Evolutionary conservation across 805 yeast species (phyloP), one percentile per base, ranked within the genome.

Genomic region (Starmerella sp.): DNA sequence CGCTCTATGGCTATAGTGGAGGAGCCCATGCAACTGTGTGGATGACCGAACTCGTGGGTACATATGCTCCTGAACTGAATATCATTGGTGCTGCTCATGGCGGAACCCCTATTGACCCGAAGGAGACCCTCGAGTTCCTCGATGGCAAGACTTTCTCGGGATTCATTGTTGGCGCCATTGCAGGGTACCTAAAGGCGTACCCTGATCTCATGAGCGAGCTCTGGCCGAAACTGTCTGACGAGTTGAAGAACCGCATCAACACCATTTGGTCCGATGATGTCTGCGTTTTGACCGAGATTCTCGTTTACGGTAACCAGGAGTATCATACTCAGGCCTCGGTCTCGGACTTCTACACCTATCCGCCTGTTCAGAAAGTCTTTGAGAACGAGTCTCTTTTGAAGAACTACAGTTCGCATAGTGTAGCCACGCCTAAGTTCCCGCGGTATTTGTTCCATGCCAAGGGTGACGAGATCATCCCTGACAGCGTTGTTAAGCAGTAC

Each of bases 361-460:
- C 45, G 7, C 47, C 50, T 4, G 8, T 41, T 14, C 14, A 6
- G 1, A 28, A 31, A 2, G 10, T 45, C 8, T 11, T 43, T 13
- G 28, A 29, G 9, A 8, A 17, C 31, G 54, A 51, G 34, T 45
- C 51, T 14, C 47, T 50, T 3, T 11, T 54, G 38, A 32, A 11
- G 15, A 44, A 34, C 31, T 35, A 14, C 17, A 44, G 45, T 37
- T 28, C 54, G 1, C 13, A 22, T 14, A 32, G 29, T 52, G 63
- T 59, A 11, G 55, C 32, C 14, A 22, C 59, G 17, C 65, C 65
- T 4, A 50, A 45, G n/a, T 51, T 54, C 36, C 66, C 65, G 2
- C 47, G 62, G 28, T 61, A 43, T 48, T 56, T 63, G 15, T 61
- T 54, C 56, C 65, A 63, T 37, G 63, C 64, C 10, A 47, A 46